Evolutionary conservation across 805 yeast species (phyloP), one percentile per base, ranked within the genome.

Genomic region (Candida montana): DNA sequence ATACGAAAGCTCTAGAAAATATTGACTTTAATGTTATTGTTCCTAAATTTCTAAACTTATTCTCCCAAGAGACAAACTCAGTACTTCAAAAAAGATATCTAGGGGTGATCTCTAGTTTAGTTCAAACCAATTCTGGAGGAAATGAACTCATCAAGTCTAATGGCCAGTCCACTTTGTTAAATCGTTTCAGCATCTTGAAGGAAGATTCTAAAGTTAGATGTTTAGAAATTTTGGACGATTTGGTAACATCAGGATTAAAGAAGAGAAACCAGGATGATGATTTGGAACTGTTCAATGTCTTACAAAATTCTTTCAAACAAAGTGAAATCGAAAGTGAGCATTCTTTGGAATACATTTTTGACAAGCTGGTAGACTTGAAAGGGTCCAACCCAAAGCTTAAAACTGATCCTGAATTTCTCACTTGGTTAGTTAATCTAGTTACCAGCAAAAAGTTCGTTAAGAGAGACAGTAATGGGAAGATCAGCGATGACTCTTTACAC

Each of bases 371-470:
- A 32, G 49, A 57, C 9, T 41, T 74, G 31, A 67, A 69, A 44
- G 42, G 53, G 9, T 50, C 59, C 17, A 55, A 58, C 32, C 48
- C 51, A 3, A 48, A 62, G 0, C 58, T 71, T 27, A 53, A 50
- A 33, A 33, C 53, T 1, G 42, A 38, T n/a, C 29, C 30, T 4
- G 67, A 63, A 2, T 87, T 86, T 49, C 44, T 84, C 34, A 61
- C 69, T 18, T 87, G 95, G 95, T 59, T 87, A 30, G 68, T 76
- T 16, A 55, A 62, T 27, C 75, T 79, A 49, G 57, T 65, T 5
- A 64, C 62, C 20, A 33, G 47, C 33, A 53, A 73, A 53, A 51
- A 50, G 31, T 37, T 48, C 13, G 34, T 35, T 6, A 54, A 57
- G 45, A 46, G 59, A 33, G 58, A 58, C 9, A 44, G 49, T 5